phyloP scores from a whole-genome alignment of 2,329 filamentous ascomycete species.

The Ophiostoma sp. region DNA sequence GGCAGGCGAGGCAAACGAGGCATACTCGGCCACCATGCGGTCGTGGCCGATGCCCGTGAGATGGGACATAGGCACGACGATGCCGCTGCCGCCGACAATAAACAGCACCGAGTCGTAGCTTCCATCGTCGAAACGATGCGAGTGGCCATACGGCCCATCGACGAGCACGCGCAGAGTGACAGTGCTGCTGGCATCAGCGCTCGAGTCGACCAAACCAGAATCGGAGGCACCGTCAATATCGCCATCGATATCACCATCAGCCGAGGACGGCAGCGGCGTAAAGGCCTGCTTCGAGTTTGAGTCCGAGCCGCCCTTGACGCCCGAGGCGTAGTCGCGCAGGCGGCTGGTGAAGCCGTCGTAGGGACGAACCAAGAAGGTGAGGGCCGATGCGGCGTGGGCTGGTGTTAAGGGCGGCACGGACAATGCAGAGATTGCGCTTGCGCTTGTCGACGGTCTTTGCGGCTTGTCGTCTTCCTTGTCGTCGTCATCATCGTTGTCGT shows the following conservation, averaged over 20 bases:
- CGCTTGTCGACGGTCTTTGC: constrained; percentile 23
- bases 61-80: constrained; percentile 27
- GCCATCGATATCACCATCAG: background rate
- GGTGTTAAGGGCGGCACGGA: background rate
- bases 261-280: constrained; percentile 4
- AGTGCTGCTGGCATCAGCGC: background rate
- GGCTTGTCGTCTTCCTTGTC: constrained; percentile 24
- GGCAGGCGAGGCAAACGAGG: background rate
- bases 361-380: constrained; percentile 26
- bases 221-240: background rate
- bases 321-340: constrained; percentile 21
- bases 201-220: background rate
- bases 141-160: constrained; percentile 28
- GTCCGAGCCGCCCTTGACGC: constrained; percentile 24
- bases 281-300: constrained; percentile 19
- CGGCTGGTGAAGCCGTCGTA: constrained; percentile 27
- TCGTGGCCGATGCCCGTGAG: constrained; percentile 22
- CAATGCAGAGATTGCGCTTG: constrained; percentile 6
- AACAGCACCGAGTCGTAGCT: constrained; percentile 26
- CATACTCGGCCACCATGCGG: constrained; percentile 9
- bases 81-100: constrained; percentile 28
- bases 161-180: constrained; percentile 24
- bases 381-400: constrained; percentile 15
- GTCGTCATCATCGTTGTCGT: background rate
- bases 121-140: constrained; percentile 24